These are phyloP conservation scores for Colletotrichum theobromicola DNA, from an alignment of 2,329 filamentous ascomycete genomes.

Conservation along the genomic window DNA sequence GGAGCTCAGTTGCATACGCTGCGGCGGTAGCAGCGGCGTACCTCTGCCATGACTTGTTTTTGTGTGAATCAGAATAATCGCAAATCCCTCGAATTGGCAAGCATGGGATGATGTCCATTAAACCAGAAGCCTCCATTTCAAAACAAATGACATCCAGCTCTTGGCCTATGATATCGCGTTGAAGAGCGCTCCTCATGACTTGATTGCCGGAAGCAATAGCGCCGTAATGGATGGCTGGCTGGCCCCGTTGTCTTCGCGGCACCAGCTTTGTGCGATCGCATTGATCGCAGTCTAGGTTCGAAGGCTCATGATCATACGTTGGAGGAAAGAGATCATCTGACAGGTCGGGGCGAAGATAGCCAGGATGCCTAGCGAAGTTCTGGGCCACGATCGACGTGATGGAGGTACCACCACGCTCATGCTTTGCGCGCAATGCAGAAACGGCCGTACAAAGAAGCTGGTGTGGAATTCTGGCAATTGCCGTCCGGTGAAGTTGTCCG, in stretches of 20 bases:
- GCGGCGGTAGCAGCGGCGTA: slow-evolving; percentile 38
- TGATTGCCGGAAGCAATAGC: slow-evolving; percentile 32
- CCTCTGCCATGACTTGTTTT: slow-evolving; percentile 37
- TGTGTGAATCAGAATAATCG: slow-evolving; percentile 42
- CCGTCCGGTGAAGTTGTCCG: slow-evolving; percentile 13
- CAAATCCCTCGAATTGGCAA: slow-evolving; percentile 39
- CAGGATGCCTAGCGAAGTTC: neutral
- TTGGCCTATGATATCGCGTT: slow-evolving; percentile 31
- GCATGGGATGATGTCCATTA: slow-evolving; percentile 27
- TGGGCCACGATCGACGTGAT: neutral
- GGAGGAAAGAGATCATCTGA: neutral
- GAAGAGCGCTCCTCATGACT: slow-evolving; percentile 34
- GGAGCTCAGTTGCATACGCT: slow-evolving; percentile 24
- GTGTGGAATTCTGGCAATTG: neutral
- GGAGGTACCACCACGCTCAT: neutral
- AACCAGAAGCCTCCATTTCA: slow-evolving; percentile 31
- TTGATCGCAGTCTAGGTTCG: neutral
- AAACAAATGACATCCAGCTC: slow-evolving; percentile 14
- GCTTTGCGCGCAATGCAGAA: slow-evolving; percentile 1
- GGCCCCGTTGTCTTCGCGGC: neutral
- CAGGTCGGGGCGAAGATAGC: neutral
- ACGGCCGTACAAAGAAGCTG: neutral
- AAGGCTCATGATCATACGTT: neutral
- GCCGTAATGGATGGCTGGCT: slow-evolving; percentile 22
- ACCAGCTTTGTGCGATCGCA: neutral